Conservation (phyloP, 2,329 filamentous ascomycete genomes). For the Fusarium marasasianum region DNA sequence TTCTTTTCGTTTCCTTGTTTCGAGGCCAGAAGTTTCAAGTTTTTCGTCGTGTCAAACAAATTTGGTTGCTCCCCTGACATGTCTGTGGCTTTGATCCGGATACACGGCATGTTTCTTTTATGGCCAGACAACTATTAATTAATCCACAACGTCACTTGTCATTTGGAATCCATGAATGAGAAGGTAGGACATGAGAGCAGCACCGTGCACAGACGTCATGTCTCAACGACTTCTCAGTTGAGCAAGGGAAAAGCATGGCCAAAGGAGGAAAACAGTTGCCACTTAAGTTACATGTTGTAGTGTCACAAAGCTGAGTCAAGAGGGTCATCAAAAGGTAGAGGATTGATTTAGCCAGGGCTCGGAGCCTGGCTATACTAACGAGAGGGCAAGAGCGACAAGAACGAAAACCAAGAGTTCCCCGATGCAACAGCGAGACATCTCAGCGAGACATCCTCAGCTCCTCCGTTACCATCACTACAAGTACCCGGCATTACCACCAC, state of each 20-base stretch:
- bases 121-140: neutral
- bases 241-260: accelerated
- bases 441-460: accelerated
- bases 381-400: too few relatives aligned
- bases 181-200: accelerated
- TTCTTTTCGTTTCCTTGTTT: accelerated
- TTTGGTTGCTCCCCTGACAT: neutral
- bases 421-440: accelerated
- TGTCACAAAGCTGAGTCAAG: accelerated
- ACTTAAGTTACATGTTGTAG: accelerated
- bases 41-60: accelerated
- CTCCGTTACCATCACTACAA: neutral
- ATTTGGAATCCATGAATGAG: neutral
- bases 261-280: accelerated
- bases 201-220: accelerated
- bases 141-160: neutral
- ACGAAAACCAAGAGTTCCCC: accelerated
- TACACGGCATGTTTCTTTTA: neutral
- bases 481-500: too few relatives aligned
- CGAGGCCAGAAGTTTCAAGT: neutral
- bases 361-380: accelerated
- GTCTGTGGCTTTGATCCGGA: neutral
- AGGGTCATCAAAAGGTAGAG: accelerated
- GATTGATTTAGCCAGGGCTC: neutral
- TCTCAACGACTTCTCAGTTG: accelerated